Conservation (phyloP, 2,329 filamentous ascomycete species). For the Thelonectria olida region DNA sequence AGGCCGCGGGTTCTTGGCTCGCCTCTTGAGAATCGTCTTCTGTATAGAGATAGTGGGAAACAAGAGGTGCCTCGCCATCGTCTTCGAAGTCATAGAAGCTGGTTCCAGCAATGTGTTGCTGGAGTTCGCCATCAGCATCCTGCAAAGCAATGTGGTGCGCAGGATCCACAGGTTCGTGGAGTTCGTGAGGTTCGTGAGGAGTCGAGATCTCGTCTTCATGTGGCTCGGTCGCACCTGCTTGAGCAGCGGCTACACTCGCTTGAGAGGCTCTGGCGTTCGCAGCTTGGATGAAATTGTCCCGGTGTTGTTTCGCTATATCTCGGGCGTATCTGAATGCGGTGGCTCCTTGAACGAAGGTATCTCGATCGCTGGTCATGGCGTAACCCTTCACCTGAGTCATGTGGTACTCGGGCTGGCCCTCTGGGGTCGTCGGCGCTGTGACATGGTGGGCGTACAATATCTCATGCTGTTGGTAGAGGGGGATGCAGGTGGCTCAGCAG, state of each 20-base stretch:
- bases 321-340: conserved; percentile 50
- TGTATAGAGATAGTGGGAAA: conserved; percentile 4
- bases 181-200: neutral
- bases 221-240: too few species aligned
- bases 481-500: too few species aligned
- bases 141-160: conserved; percentile 51
- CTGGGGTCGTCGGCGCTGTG: conserved; percentile 41
- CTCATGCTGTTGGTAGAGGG: conserved; percentile 49
- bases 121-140: too few species aligned
- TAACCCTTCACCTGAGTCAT: conserved; percentile 49
- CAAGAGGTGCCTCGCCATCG: neutral
- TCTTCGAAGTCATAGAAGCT: conserved; percentile 6
- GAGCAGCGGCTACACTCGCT: neutral
- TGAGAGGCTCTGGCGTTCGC: conserved; percentile 38
- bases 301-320: conserved; percentile 48
- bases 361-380: conserved; percentile 37
- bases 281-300: conserved; percentile 46
- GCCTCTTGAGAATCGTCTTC: conserved; percentile 6
- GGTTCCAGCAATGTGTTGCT: neutral
- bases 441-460: conserved; percentile 52
- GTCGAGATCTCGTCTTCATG: too few species aligned
- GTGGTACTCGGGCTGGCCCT: conserved; percentile 49
- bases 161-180: neutral
- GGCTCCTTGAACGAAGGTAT: conserved; percentile 46
- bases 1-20: neutral